These are phyloP conservation scores for Stephanodiscus triporus DNA, from an alignment of 108 stramenopile species.

Conservation along the genomic window DNA sequence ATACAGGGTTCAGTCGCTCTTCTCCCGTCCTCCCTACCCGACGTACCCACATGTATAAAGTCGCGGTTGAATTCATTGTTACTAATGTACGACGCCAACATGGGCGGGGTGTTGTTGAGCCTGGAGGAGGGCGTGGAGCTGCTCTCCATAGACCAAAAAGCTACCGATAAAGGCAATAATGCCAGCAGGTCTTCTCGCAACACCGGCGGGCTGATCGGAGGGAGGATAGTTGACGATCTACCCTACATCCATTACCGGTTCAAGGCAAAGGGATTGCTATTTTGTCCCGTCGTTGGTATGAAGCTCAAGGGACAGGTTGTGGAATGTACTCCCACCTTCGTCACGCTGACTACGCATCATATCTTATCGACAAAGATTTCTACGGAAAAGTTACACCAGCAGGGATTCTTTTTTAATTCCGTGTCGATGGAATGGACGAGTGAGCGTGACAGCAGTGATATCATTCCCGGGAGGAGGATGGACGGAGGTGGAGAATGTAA, in stretches of 20 bases:
- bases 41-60: slow-evolving; percentile 30
- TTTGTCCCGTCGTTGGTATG: slow-evolving; percentile 51
- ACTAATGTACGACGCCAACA: slow-evolving; percentile 45
- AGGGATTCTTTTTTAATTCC: slow-evolving; percentile 45
- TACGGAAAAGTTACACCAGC: slow-evolving; percentile 43
- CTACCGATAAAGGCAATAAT: background rate
- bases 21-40: slow-evolving; percentile 38
- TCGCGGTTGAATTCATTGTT: slow-evolving; percentile 40
- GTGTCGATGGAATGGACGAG: slow-evolving; percentile 45
- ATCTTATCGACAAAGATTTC: slow-evolving; percentile 50
- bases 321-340: slow-evolving; percentile 46
- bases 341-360: slow-evolving; percentile 48
- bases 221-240: slow-evolving; percentile 48
- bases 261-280: slow-evolving; percentile 39
- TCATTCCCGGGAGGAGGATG: background rate
- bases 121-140: slow-evolving; percentile 37
- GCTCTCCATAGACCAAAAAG: slow-evolving; percentile 21
- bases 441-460: slow-evolving; percentile 26
- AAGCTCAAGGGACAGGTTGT: slow-evolving; percentile 54
- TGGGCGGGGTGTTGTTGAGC: slow-evolving; percentile 47
- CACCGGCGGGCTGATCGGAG: slow-evolving; percentile 25
- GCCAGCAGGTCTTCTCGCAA: background rate
- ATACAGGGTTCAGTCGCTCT: slow-evolving; percentile 48
- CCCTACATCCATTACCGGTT: slow-evolving; percentile 49
- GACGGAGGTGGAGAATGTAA: background rate